Evolutionary conservation across 2,329 filamentous ascomycete genomes (phyloP).

Genomic region (Ascochyta viciae-villosae): DNA sequence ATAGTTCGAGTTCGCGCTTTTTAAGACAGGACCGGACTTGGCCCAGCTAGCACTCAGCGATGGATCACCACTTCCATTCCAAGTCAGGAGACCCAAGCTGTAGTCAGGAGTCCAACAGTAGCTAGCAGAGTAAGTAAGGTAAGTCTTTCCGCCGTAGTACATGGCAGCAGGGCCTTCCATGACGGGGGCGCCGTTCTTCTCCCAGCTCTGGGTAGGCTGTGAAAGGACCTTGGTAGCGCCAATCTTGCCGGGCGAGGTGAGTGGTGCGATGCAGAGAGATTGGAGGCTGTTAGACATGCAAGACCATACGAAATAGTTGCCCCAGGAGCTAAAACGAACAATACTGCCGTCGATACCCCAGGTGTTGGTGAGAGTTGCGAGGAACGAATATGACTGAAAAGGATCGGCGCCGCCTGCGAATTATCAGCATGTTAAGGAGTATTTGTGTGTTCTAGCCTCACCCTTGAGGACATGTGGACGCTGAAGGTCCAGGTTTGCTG

Average conservation of each 20-base stretch:
- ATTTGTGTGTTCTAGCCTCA: slow-evolving; percentile 24
- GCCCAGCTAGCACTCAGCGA: slow-evolving; percentile 55
- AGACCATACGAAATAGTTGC: slow-evolving; percentile 63
- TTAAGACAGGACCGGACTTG: slow-evolving; percentile 62
- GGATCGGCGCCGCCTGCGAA: slow-evolving; percentile 58
- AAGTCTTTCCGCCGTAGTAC: slow-evolving; percentile 62
- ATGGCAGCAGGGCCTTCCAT: slow-evolving; percentile 64
- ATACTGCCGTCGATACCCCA: slow-evolving; percentile 61
- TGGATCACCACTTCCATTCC: slow-evolving; percentile 59
- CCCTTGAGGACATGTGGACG: slow-evolving; percentile 61
- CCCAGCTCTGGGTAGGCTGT: slow-evolving; percentile 60
- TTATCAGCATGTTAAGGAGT: background rate
- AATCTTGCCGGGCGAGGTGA: slow-evolving; percentile 52
- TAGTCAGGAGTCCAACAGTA: slow-evolving; percentile 65
- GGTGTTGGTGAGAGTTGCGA: slow-evolving; percentile 54
- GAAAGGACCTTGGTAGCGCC: slow-evolving; percentile 60
- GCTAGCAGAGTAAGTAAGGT: slow-evolving; percentile 62
- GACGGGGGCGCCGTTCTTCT: slow-evolving; percentile 58
- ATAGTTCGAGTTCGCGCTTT: slow-evolving; percentile 63
- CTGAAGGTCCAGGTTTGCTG: slow-evolving; percentile 58
- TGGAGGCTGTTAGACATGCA: slow-evolving; percentile 58
- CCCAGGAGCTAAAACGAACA: slow-evolving; percentile 55
- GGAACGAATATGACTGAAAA: slow-evolving; percentile 61
- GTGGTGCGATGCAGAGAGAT: slow-evolving; percentile 51
- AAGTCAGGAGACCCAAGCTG: slow-evolving; percentile 61